Conservation (phyloP, 306 rosid genomes). For the Casuarina cunninghamiana region DNA sequence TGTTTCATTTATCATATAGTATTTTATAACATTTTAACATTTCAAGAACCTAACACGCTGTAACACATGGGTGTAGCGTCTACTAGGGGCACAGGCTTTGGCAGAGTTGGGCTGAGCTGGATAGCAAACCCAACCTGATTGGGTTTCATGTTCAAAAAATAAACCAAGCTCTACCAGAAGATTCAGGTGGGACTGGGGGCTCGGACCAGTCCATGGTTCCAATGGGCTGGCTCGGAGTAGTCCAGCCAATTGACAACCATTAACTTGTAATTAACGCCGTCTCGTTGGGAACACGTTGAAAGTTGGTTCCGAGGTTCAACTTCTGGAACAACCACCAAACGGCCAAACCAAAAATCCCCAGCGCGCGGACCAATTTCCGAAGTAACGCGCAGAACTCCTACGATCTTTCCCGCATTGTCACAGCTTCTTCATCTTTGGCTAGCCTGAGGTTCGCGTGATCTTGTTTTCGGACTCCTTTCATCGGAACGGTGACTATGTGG, state of each 20-base stretch:
- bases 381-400: slow-evolving; percentile 17
- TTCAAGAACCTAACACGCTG: no score
- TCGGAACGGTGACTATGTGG: slow-evolving; percentile 51
- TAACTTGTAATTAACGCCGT: background rate
- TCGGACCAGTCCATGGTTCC: no score
- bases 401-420: background rate
- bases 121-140: background rate
- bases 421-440: background rate
- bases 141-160: background rate
- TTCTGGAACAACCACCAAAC: slow-evolving; percentile 34
- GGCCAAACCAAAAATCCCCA: slow-evolving; percentile 36
- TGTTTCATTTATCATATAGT: no score
- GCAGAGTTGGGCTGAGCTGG: background rate
- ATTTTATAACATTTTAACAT: no score
- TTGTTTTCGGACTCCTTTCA: background rate
- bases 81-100: background rate
- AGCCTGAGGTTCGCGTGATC: background rate
- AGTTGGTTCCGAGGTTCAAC: slow-evolving; percentile 41
- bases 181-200: no score
- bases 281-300: slow-evolving; percentile 36
- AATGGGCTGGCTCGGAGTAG: background rate
- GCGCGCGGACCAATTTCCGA: slow-evolving; percentile 20
- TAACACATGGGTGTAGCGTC: no score
- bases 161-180: no score
- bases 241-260: background rate